Percentiles rank a stretch among this genome's conserved stretches.
phyloP scores from a whole-genome alignment of 257 asterid species.

The Petrea volubilis region DNA sequence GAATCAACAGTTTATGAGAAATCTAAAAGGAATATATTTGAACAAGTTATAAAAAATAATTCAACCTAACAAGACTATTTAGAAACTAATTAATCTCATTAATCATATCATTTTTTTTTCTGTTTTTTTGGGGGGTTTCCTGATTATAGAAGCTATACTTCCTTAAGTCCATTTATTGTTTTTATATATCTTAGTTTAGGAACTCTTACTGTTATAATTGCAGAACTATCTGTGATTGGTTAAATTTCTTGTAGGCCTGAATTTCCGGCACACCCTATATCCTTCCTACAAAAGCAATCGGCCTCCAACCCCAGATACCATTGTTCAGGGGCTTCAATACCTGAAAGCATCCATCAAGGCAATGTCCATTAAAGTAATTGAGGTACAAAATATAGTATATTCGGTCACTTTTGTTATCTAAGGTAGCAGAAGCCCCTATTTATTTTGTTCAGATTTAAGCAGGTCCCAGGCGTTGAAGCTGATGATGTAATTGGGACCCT shows the following conservation, averaged over 20 bases:
- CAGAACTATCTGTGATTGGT: slow-evolving; percentile 21
- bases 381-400: slow-evolving; percentile 48
- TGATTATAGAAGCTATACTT: background rate
- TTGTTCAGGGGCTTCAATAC: slow-evolving; percentile 96
- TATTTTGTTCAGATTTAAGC: slow-evolving; percentile 33
- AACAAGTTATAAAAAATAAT: background rate
- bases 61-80: background rate
- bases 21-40: background rate
- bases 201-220: slow-evolving; percentile 2
- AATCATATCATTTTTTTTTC: background rate
- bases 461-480: slow-evolving; percentile 99
- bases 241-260: slow-evolving; percentile 65
- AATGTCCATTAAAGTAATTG: slow-evolving; percentile 91
- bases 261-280: slow-evolving; percentile 88
- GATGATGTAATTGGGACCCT: slow-evolving; percentile 99
- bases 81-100: background rate
- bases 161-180: background rate
- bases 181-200: background rate
- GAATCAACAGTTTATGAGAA: background rate
- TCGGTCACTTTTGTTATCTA: slow-evolving; percentile 16
- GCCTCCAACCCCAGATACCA: slow-evolving; percentile 97
- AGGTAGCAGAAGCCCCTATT: slow-evolving; percentile 17
- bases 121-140: background rate
- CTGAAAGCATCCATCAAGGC: slow-evolving; percentile 95
- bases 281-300: slow-evolving; percentile 96